Evolutionary conservation across 768 basidiomycete species (phyloP).

Genomic region (Hygrocybe coccinea): DNA sequence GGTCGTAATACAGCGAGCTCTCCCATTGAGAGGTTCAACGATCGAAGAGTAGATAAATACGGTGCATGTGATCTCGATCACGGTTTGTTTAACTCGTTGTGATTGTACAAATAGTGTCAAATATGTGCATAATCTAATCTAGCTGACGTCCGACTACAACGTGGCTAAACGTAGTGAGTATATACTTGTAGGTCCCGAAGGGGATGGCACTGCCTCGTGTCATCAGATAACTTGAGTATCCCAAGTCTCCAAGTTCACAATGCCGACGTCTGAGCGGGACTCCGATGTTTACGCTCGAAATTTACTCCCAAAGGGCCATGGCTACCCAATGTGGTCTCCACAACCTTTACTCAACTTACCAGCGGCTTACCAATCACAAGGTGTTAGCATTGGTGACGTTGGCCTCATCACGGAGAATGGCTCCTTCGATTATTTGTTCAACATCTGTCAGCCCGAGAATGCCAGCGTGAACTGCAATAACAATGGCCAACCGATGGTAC

Average conservation of each 20-base stretch:
- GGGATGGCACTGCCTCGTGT: no score
- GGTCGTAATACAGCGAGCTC: no score
- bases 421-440: conserved; percentile 20
- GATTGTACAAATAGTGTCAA: no score
- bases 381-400: conserved; percentile 22
- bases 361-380: conserved; percentile 16
- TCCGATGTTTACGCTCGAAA: conserved; percentile 4
- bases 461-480: conserved; percentile 2
- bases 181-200: no score
- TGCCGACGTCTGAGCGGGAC: not conserved
- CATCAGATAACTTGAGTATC: no score
- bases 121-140: no score
- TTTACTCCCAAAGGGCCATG: conserved; percentile 13
- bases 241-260: not conserved
- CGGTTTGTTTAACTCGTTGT: no score
- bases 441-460: conserved; percentile 13
- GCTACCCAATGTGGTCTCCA: conserved; percentile 32
- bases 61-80: no score
- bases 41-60: no score
- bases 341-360: conserved; percentile 23
- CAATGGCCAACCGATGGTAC: not conserved
- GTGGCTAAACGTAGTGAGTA: no score
- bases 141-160: no score
- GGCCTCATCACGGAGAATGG: conserved; percentile 21
- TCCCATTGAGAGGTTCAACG: no score